Percentiles rank a stretch among this genome's conserved stretches.
phyloP scores from a whole-genome alignment of 208 protist genomes.

The Crithidia expoeki region DNA sequence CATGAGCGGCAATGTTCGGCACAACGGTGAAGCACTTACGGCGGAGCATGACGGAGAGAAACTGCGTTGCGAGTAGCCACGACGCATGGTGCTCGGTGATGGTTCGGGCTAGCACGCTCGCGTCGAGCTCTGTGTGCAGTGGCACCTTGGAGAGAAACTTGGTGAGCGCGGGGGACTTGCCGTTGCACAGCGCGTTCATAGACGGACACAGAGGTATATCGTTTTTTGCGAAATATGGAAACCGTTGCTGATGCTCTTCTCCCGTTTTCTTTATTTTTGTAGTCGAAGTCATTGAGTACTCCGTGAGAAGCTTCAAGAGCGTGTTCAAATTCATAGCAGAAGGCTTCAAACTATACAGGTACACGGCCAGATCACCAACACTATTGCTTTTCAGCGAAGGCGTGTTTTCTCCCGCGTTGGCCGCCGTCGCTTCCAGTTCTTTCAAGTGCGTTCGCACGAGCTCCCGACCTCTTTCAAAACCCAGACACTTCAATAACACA shows the following conservation, averaged over 20 bases:
- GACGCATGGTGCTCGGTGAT: slow-evolving; percentile 62
- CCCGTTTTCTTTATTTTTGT: not conserved
- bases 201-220: not conserved
- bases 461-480: slow-evolving; percentile 34
- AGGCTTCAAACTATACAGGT: slow-evolving; percentile 56
- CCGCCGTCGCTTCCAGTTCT: not conserved
- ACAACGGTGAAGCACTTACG: slow-evolving; percentile 61
- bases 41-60: slow-evolving; percentile 61
- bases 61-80: slow-evolving; percentile 56
- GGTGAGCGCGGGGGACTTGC: not conserved
- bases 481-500: slow-evolving; percentile 71
- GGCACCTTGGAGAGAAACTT: slow-evolving; percentile 31
- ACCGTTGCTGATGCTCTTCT: not conserved
- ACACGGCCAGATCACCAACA: slow-evolving; percentile 32
- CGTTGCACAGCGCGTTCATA: slow-evolving; percentile 15
- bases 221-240: not conserved
- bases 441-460: slow-evolving; percentile 38
- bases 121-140: slow-evolving; percentile 40
- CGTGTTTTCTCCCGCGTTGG: not conserved
- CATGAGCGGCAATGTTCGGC: slow-evolving; percentile 45
- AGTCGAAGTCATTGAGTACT: slow-evolving; percentile 1
- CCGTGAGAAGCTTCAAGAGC: slow-evolving; percentile 47
- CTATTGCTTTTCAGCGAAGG: not conserved
- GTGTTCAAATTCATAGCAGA: slow-evolving; percentile 79
- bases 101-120: slow-evolving; percentile 64